These are phyloP conservation scores for Closterium sp. DNA, from an alignment of 139 green algal genomes.

Conservation along the genomic window DNA sequence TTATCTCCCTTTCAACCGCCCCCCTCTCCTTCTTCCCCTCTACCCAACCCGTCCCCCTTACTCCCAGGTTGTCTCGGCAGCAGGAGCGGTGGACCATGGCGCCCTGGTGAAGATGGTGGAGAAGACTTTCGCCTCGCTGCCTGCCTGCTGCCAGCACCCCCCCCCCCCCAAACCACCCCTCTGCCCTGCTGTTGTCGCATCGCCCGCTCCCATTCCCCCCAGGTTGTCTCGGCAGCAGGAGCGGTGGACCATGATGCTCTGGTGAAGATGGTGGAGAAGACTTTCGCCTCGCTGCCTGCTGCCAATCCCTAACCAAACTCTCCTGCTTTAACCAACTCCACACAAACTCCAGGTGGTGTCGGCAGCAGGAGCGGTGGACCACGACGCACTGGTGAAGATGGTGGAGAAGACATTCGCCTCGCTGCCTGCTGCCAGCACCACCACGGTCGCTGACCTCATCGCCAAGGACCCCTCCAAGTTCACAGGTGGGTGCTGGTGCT, in stretches of 20 bases:
- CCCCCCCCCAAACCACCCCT: conserved; percentile 66
- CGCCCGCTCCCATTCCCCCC: conserved; percentile 56
- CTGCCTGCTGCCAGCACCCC: conserved; percentile 55
- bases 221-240: conserved; percentile 83
- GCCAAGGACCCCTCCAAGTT: conserved; percentile 69
- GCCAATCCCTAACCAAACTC: conserved; percentile 43
- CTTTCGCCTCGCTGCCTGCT: conserved; percentile 65
- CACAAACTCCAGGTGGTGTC: conserved; percentile 68
- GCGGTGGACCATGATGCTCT: conserved; percentile 90
- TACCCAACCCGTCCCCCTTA: too few species aligned
- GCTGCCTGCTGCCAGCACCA: conserved; percentile 58
- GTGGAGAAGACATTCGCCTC: conserved; percentile 66
- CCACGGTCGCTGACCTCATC: conserved; percentile 58
- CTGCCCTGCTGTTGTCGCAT: too few species aligned
- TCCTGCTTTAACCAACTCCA: conserved; percentile 73
- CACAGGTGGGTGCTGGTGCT: too few species aligned
- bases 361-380: conserved; percentile 90
- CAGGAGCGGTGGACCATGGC: conserved; percentile 90
- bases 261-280: conserved; percentile 74
- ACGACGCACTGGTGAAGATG: conserved; percentile 86
- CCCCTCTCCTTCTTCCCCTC: too few species aligned
- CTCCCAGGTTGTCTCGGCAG: conserved; percentile 44
- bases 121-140: conserved; percentile 63
- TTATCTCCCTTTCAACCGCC: too few species aligned
- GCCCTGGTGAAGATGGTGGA: conserved; percentile 80